A percentile compares a stretch with the other conserved stretches of the same genome.
Conservation (phyloP, 228 moss, liverwort and hornwort species). For the Sphagnum magellanicum region DNA sequence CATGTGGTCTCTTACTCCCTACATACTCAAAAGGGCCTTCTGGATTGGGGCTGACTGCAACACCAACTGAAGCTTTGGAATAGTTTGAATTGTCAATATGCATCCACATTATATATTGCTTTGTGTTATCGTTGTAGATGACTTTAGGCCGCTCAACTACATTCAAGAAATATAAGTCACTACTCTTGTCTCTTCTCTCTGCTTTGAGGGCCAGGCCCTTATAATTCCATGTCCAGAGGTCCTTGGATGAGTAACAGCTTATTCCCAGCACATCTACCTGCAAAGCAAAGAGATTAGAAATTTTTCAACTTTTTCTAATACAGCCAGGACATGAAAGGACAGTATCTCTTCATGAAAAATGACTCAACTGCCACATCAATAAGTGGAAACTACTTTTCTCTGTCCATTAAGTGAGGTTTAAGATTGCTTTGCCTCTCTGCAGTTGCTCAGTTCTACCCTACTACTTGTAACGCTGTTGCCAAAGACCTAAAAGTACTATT, state of each 20-base stretch:
- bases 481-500: too few species aligned
- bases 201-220: conserved; percentile 67
- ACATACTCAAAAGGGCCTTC: conserved; percentile 83
- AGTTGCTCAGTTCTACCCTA: too few species aligned
- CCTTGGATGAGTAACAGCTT: conserved; percentile 95
- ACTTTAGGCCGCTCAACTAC: conserved; percentile 96
- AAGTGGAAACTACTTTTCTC: too few species aligned
- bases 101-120: conserved; percentile 97
- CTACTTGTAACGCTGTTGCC: too few species aligned
- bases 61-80: conserved; percentile 89
- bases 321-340: too few species aligned
- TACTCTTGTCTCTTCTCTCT: conserved; percentile 54
- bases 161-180: conserved; percentile 72
- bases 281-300: conserved; percentile 13
- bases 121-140: conserved; percentile 72
- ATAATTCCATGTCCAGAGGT: conserved; percentile 93
- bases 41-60: conserved; percentile 76
- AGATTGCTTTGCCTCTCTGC: too few species aligned
- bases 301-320: not conserved
- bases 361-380: too few species aligned
- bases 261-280: conserved; percentile 95
- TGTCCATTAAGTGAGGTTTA: too few species aligned
- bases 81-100: conserved; percentile 89
- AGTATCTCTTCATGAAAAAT: too few species aligned
- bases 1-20: conserved; percentile 85